phyloP scores from a whole-genome alignment of 352 stramenopile genomes.

The Phytopythium mirpurense region DNA sequence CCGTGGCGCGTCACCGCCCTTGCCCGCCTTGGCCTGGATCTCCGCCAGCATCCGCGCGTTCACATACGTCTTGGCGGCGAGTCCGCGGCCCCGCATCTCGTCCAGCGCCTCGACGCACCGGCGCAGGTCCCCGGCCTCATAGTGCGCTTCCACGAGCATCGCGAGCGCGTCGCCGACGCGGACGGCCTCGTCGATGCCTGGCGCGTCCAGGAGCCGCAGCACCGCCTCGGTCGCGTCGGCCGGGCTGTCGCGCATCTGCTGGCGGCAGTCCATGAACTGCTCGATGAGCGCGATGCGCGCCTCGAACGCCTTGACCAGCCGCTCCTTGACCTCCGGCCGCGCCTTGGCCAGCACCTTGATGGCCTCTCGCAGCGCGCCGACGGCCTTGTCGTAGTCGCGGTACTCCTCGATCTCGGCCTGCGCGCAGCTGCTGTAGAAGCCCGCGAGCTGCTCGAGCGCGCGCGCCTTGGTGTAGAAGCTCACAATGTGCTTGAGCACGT shows the following conservation, averaged over 20 bases:
- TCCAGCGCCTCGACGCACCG: conserved; percentile 71
- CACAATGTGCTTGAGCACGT: conserved; percentile 93
- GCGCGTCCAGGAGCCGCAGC: conserved; percentile 75
- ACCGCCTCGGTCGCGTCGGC: conserved; percentile 75
- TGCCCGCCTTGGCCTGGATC: conserved; percentile 56
- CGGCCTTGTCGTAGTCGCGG: conserved; percentile 92
- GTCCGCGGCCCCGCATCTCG: conserved; percentile 63
- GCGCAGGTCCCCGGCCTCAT: conserved; percentile 50
- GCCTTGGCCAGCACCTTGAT: conserved; percentile 83
- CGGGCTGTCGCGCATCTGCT: conserved; percentile 54
- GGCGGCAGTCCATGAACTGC: conserved; percentile 76
- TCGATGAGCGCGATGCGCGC: conserved; percentile 70
- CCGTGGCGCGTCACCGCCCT: conserved; percentile 9
- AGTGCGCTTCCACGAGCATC: conserved; percentile 81
- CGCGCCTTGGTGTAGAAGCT: conserved; percentile 94
- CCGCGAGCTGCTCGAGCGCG: conserved; percentile 86
- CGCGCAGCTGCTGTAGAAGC: conserved; percentile 91
- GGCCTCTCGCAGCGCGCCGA: conserved; percentile 88
- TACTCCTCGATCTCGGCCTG: conserved; percentile 93
- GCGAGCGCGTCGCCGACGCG: conserved; percentile 87
- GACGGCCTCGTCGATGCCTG: conserved; percentile 83
- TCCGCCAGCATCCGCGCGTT: conserved; percentile 62
- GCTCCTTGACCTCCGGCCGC: conserved; percentile 64
- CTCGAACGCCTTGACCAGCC: conserved; percentile 48
- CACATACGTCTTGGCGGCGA: conserved; percentile 74